Conservation (phyloP, 352 stramenopile species). For the Globisporangium iwayamae region DNA sequence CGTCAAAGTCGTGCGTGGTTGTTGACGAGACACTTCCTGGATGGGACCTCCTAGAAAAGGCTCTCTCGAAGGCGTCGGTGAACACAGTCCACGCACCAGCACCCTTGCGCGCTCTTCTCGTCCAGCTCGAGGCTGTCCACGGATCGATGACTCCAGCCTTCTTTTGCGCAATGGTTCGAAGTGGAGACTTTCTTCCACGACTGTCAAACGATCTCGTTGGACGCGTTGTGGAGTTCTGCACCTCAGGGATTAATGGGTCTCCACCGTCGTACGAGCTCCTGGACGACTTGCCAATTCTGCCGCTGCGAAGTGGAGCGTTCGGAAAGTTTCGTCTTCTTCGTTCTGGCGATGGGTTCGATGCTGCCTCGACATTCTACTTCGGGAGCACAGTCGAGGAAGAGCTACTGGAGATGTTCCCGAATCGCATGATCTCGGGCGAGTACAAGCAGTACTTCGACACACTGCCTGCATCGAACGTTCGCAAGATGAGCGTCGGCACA, state of each 20-base stretch:
- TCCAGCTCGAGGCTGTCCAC: constrained; percentile 48
- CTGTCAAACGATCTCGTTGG: constrained; percentile 25
- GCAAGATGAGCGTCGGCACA: constrained; percentile 23
- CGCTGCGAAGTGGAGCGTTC: constrained; percentile 42
- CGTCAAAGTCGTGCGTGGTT: constrained; percentile 34
- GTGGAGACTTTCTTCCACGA: constrained; percentile 30
- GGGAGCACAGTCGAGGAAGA: constrained; percentile 42
- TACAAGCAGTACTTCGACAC: constrained; percentile 47
- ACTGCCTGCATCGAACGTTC: constrained; percentile 45
- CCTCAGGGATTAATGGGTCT: constrained; percentile 16
- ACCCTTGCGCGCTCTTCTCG: constrained; percentile 32
- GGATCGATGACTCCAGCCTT: constrained; percentile 51
- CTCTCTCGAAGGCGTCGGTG: constrained; percentile 25
- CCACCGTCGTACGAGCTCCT: constrained; percentile 19
- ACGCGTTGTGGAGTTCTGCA: constrained; percentile 48
- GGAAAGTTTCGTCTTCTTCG: constrained; percentile 26
- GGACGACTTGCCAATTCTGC: constrained; percentile 40
- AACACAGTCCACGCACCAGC: constrained; percentile 34
- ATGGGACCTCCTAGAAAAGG: constrained; percentile 41
- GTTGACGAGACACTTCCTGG: constrained; percentile 40
- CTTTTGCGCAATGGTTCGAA: constrained; percentile 42
- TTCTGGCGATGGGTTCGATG: constrained; percentile 5
- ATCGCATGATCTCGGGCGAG: constrained; percentile 32
- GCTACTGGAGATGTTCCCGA: constrained; percentile 40
- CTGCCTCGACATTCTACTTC: constrained; percentile 33